Evolutionary conservation across 331 rosid species (phyloP), one percentile per base, ranked within the genome.

Genomic region (Quercus tomentella): DNA sequence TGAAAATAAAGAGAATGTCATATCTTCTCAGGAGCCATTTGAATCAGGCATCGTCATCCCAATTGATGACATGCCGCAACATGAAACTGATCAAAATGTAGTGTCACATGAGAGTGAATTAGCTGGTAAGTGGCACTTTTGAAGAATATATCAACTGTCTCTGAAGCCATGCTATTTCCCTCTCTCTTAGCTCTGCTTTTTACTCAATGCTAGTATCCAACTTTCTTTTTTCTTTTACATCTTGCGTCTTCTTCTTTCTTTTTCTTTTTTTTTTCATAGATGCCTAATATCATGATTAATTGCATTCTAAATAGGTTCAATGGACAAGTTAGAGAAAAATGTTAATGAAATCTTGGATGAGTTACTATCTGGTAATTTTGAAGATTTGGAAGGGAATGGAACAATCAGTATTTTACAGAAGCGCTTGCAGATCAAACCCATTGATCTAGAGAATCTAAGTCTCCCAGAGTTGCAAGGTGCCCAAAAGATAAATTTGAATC

Each of bases 321-420:
- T 79, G 60, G 68, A 85, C 31, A 56, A 75, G 74, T 66, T 78
- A 75, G 93, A 78, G 71, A 75, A 81, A 61, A 82, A 80, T 63
- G 41, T 75, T 26, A 69, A 67, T 70, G 81, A 85, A 33, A 69
- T 93, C 74, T 84, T 91, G 85, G 82, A 85, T 76, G 85, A 85
- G 73, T 85, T 93, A 79, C 87, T 93, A 56, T 70, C 84, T 75
- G 79, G 65, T 51, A 70, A 72, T 79, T 41, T 78, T 66, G 93
- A 92, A 84, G 98, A 87, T 73, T 86, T 90, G 70, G 92, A 93
- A 58, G 93, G 89, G 41, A 89, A 85, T 75, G 81, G 72, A 21
- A 91, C 89, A 31, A 23, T 91, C 51, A 74, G 69, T 75, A 78
- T 82, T 81, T 82, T 95, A 84, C 90, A 87, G 86, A 90, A 94